Evolutionary conservation across 257 asterid genomes (phyloP).

Genomic region (Solanum chiquidenum): DNA sequence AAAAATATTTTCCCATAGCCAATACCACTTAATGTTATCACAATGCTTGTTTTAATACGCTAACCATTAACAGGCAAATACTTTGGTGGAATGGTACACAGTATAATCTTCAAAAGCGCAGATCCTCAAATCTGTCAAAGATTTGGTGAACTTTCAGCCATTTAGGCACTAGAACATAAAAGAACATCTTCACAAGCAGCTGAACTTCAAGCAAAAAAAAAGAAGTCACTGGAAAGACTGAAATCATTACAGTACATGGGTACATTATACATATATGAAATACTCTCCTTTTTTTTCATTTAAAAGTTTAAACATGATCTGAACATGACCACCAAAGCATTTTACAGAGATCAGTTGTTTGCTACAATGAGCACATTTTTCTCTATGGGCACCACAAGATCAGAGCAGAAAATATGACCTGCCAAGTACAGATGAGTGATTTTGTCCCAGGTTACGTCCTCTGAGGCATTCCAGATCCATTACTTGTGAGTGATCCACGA

Average conservation of each 20-base stretch:
- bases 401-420: conserved; percentile 44
- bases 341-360: background rate
- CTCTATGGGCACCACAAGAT: background rate
- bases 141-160: background rate
- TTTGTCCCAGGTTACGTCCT: conserved; percentile 68
- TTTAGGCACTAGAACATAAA: background rate
- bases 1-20: too few relatives aligned
- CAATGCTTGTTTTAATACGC: background rate
- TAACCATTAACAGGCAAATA: background rate
- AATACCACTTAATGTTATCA: background rate
- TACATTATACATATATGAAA: background rate
- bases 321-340: background rate
- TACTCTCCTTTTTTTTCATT: background rate
- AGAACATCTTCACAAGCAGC: background rate
- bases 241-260: background rate
- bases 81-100: background rate
- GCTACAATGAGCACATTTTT: background rate
- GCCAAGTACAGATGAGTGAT: conserved; percentile 72
- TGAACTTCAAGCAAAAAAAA: background rate
- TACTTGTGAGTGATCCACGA: conserved; percentile 88
- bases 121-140: background rate
- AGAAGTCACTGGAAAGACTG: background rate
- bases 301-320: background rate
- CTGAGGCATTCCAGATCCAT: conserved; percentile 93
- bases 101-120: background rate